Base-by-base conservation (phyloP, 805 yeast genomes). In the Nakazawaea ishiwadae region DNA sequence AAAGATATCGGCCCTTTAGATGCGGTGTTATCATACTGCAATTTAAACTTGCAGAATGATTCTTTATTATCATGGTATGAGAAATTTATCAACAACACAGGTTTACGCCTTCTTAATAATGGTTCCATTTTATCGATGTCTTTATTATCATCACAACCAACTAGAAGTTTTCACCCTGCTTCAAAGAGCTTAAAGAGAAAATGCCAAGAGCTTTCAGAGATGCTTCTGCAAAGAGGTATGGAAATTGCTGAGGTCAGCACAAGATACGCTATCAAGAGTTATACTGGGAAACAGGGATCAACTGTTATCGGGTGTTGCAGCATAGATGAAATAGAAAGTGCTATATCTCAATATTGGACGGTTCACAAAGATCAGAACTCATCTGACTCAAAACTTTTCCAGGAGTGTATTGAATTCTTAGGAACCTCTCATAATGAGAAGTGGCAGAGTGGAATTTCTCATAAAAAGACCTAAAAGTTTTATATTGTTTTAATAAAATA, bases 91-190 rank as follows among this genome's bases (percentile, higher is more conserved):
- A 50, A 46, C 27, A 50, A 46, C 2, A 75, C 85, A 7, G 74
- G 77, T 4, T 66, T 89, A 18, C 66, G 71, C 42, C 59, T 68
- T 47, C 58, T 90, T 11, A 61, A 81, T 55, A 87, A 85, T 56
- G 97, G 91, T 3, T 84, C 95, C 0, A 88, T 93, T 28, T 65
- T 91, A 45, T 78, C 90, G 42, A 90, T 90, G 98, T 86, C 96
- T 4, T 60, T 90, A 43, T 66, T 90, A 41, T 71, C 95, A 44
- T 72, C 83, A 0, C 79, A 71, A 18, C 65, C 69, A 23, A 82
- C 96, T 0, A 83, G 75, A 48, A 53, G 69, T 1, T 91, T 89
- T 70, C 97, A 90, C 54, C 97, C 96, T 0, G 93, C 87, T 3
- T 63, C 80, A 0, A 50, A 59, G 11, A 73, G 58, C n/a, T 64